These are phyloP conservation scores for Gentiana straminea DNA, from an alignment of 257 asterid species.

Conservation along the genomic window DNA sequence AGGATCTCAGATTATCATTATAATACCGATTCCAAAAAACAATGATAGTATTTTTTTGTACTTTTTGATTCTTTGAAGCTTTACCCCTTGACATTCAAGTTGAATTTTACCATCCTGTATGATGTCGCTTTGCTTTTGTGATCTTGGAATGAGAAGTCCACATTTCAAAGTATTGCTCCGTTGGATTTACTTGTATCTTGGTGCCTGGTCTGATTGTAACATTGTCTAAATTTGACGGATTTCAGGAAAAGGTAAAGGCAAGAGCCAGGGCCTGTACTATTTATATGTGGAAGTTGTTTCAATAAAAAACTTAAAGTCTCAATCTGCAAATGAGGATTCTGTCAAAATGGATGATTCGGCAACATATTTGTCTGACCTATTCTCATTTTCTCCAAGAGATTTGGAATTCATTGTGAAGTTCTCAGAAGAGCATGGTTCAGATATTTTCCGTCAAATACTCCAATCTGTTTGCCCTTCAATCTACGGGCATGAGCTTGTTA, in stretches of 20 bases:
- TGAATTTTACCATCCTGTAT: no score
- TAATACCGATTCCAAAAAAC: no score
- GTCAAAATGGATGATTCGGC: conserved; percentile 32
- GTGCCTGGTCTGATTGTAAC: not conserved
- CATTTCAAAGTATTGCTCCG: not conserved
- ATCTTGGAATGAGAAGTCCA: not conserved
- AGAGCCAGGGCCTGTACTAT: conserved; percentile 73
- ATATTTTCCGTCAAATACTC: conserved; percentile 66
- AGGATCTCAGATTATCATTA: no score
- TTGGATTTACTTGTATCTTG: not conserved
- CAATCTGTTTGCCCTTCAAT: conserved; percentile 94
- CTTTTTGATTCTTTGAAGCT: no score
- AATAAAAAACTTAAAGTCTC: conserved; percentile 72
- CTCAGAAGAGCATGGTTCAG: conserved; percentile 83
- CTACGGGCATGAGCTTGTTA: conserved; percentile 95
- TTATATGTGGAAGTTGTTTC: conserved; percentile 80
- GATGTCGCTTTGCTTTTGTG: not conserved
- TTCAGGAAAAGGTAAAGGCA: conserved; percentile 83
- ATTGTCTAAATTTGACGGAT: not conserved
- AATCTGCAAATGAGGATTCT: conserved; percentile 40
- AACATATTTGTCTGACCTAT: conserved; percentile 53
- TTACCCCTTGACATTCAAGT: no score
- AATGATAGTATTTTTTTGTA: no score
- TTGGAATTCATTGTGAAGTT: conserved; percentile 81
- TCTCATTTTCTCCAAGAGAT: conserved; percentile 82